These are phyloP conservation scores for Ceratopteris richardii DNA, from an alignment of 75 land plant species.

Conservation along the genomic window DNA sequence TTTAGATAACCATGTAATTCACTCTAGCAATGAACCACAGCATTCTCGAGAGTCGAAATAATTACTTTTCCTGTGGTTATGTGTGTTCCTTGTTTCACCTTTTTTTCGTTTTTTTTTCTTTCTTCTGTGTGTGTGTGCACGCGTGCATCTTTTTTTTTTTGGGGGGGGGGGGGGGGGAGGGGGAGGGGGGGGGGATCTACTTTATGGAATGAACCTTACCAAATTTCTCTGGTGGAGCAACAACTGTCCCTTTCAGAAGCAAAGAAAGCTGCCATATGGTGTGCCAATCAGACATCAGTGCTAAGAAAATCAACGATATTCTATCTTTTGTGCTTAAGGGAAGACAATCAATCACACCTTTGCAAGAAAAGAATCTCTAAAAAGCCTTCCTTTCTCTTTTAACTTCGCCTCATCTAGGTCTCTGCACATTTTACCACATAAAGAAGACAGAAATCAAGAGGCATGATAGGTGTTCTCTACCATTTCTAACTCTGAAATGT, in stretches of 20 bases:
- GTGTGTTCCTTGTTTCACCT: too few relatives aligned
- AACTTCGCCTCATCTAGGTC: constrained; percentile 72
- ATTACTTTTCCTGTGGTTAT: too few relatives aligned
- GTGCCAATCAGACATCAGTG: not conserved
- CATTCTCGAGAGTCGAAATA: too few relatives aligned
- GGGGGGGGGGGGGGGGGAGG: too few relatives aligned
- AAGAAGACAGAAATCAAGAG: constrained; percentile 4
- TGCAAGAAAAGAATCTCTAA: constrained; percentile 77
- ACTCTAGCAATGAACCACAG: too few relatives aligned
- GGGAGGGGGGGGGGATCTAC: too few relatives aligned
- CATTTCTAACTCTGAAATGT: too few relatives aligned
- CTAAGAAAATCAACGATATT: constrained; percentile 1
- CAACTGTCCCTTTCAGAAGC: constrained; percentile 87
- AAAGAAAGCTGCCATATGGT: constrained; percentile 57
- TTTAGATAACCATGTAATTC: too few relatives aligned
- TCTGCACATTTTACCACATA: constrained; percentile 37
- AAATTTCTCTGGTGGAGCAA: constrained; percentile 96
- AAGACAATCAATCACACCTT: constrained; percentile 44
- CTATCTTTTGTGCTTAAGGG: not conserved
- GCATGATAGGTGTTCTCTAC: not conserved
- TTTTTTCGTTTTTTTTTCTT: too few relatives aligned
- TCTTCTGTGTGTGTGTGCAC: too few relatives aligned
- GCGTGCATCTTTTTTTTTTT: too few relatives aligned
- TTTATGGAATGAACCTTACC: too few relatives aligned
- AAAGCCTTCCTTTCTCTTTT: constrained; percentile 79